These are phyloP conservation scores for Penicillium concentricum DNA, from an alignment of 2,329 filamentous ascomycete species.

Conservation along the genomic window DNA sequence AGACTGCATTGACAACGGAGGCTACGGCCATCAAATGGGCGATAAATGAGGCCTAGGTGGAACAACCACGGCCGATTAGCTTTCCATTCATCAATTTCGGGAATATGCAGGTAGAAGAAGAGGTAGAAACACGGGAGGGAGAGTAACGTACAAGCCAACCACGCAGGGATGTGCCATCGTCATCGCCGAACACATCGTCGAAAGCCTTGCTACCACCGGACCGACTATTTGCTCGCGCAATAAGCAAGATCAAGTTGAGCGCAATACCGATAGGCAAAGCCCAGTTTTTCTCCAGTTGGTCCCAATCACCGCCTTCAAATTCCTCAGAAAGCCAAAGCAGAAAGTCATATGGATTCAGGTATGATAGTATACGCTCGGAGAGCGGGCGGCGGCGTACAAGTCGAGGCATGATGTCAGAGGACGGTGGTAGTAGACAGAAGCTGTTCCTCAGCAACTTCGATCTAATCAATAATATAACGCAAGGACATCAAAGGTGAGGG, in stretches of 20 bases:
- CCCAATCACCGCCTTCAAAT: constrained; percentile 87
- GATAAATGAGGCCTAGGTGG: constrained; percentile 61
- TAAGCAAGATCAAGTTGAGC: constrained; percentile 75
- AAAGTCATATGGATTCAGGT: constrained; percentile 84
- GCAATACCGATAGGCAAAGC: constrained; percentile 72
- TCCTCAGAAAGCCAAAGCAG: constrained; percentile 89
- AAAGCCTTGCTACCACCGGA: constrained; percentile 50
- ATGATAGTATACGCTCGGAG: constrained; percentile 73
- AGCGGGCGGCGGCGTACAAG: constrained; percentile 80
- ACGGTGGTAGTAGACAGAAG: constrained; percentile 7
- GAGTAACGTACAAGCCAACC: constrained; percentile 58
- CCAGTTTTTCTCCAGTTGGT: constrained; percentile 70
- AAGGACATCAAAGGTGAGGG: constrained; percentile 10
- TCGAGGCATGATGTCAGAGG: constrained; percentile 63
- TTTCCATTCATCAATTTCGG: neutral
- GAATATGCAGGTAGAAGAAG: neutral
- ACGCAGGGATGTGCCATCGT: constrained; percentile 63
- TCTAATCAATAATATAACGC: neutral
- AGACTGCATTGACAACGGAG: constrained; percentile 74
- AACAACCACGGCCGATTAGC: constrained; percentile 1
- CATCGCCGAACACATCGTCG: constrained; percentile 85
- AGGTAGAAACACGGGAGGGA: neutral
- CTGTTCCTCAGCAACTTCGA: constrained; percentile 21
- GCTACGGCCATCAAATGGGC: constrained; percentile 67
- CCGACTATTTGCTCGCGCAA: constrained; percentile 76